These are phyloP conservation scores for Mucor lusitanicus DNA, from an alignment of 371 early-diverging fungal genomes.

Conservation along the genomic window DNA sequence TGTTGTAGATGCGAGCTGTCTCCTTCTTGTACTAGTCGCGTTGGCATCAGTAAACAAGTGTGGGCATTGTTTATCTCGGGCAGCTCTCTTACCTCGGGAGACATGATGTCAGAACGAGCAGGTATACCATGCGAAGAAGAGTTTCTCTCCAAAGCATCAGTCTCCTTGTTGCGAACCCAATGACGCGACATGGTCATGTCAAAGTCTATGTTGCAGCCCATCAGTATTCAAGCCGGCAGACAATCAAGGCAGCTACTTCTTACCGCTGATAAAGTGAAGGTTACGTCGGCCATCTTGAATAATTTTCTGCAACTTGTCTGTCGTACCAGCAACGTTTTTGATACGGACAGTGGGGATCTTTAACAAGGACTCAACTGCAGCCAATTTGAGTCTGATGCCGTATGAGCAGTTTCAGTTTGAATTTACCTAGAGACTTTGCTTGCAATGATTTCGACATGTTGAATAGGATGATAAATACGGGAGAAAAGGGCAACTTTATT, in stretches of 20 bases:
- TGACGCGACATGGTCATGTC: conserved; percentile 79
- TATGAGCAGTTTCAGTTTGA: conserved; percentile 18
- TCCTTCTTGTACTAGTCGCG: conserved; percentile 45
- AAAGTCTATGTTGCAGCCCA: conserved; percentile 50
- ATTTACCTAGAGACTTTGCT: conserved; percentile 81
- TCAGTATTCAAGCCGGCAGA: too few relatives aligned
- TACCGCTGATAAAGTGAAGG: conserved; percentile 66
- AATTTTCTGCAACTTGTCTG: conserved; percentile 50
- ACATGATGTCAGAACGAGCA: conserved; percentile 43
- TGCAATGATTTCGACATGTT: conserved; percentile 92
- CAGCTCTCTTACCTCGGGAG: conserved; percentile 35
- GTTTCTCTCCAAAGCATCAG: conserved; percentile 52
- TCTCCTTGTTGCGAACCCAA: conserved; percentile 55
- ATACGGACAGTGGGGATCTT: conserved; percentile 43
- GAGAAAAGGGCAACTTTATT: background rate
- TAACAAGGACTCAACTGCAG: conserved; percentile 35
- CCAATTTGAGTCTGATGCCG: background rate
- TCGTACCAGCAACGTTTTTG: conserved; percentile 26
- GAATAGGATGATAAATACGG: background rate
- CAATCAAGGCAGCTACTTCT: background rate
- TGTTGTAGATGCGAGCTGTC: conserved; percentile 51
- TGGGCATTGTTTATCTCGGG: background rate
- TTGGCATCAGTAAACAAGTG: background rate
- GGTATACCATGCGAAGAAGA: conserved; percentile 66
- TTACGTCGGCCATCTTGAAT: conserved; percentile 47